phyloP scores from a whole-genome alignment of 345 rosid genomes.

The Arabidopsis thaliana region DNA sequence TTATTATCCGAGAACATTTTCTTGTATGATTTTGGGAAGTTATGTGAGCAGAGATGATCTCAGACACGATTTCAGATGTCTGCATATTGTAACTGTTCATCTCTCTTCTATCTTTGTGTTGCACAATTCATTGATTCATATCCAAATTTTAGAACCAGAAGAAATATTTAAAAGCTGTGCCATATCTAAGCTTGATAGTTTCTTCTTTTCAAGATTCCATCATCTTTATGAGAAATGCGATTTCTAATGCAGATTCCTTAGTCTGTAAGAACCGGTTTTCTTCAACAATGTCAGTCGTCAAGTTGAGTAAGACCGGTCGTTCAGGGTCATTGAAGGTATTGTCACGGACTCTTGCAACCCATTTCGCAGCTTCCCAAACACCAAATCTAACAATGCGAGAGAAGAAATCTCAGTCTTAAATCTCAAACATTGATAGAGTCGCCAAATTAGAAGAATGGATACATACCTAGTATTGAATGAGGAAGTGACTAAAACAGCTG shows the following conservation, averaged over 20 bases:
- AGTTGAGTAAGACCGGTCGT: slow-evolving; percentile 74
- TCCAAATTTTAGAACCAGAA: slow-evolving; percentile 17
- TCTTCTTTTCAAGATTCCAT: slow-evolving; percentile 51
- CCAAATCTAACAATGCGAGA: slow-evolving; percentile 66
- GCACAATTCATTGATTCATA: slow-evolving; percentile 42
- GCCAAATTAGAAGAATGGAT: slow-evolving; percentile 5
- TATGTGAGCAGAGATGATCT: slow-evolving; percentile 33
- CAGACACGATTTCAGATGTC: slow-evolving; percentile 32
- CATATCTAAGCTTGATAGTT: neutral
- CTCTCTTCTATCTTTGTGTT: slow-evolving; percentile 28
- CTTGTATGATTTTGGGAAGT: slow-evolving; percentile 41
- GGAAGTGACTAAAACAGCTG: slow-evolving; percentile 79
- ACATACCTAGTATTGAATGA: slow-evolving; percentile 81
- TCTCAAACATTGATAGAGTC: slow-evolving; percentile 1
- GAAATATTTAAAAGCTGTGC: neutral
- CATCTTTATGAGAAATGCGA: slow-evolving; percentile 75
- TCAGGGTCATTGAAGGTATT: slow-evolving; percentile 64
- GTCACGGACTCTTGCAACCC: slow-evolving; percentile 87
- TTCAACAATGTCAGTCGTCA: slow-evolving; percentile 79
- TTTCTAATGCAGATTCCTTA: slow-evolving; percentile 78
- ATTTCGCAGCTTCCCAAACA: slow-evolving; percentile 95
- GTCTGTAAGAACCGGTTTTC: slow-evolving; percentile 80
- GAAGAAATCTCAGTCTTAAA: slow-evolving; percentile 19
- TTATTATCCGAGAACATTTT: slow-evolving; percentile 29
- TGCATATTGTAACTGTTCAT: slow-evolving; percentile 34